phyloP scores from a whole-genome alignment of 2,329 filamentous ascomycete genomes.

The Microsporum audouinii region DNA sequence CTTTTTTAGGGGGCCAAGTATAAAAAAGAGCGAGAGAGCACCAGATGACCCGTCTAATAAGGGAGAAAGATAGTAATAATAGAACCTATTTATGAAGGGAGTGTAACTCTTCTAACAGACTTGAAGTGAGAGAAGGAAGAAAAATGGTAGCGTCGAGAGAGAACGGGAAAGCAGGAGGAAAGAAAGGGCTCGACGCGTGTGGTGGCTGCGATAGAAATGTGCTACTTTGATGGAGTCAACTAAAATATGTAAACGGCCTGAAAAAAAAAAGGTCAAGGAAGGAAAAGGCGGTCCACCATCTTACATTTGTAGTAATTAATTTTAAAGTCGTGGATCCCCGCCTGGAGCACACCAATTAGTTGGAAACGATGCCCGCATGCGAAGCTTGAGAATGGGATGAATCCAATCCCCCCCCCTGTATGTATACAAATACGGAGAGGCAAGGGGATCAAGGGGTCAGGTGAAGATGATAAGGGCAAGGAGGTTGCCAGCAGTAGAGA shows the following conservation, averaged over 20 bases:
- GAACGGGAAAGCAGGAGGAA: neutral
- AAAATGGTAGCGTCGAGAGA: neutral
- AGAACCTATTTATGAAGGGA: neutral
- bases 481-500: neutral
- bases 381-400: neutral
- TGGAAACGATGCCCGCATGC: neutral
- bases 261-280: neutral
- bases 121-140: neutral
- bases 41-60: neutral
- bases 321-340: neutral
- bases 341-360: neutral
- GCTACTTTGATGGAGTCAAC: neutral
- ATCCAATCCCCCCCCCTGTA: neutral
- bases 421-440: neutral
- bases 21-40: neutral
- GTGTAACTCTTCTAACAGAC: neutral
- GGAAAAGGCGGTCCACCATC: neutral
- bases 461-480: neutral
- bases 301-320: neutral
- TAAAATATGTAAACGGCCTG: neutral
- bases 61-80: neutral
- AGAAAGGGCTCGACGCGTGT: neutral
- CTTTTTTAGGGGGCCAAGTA: neutral
- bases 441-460: neutral
- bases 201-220: constrained; percentile 1